Evolutionary conservation across 2,329 filamentous ascomycete genomes (phyloP).

Genomic region (Colletotrichum chrysophilum): DNA sequence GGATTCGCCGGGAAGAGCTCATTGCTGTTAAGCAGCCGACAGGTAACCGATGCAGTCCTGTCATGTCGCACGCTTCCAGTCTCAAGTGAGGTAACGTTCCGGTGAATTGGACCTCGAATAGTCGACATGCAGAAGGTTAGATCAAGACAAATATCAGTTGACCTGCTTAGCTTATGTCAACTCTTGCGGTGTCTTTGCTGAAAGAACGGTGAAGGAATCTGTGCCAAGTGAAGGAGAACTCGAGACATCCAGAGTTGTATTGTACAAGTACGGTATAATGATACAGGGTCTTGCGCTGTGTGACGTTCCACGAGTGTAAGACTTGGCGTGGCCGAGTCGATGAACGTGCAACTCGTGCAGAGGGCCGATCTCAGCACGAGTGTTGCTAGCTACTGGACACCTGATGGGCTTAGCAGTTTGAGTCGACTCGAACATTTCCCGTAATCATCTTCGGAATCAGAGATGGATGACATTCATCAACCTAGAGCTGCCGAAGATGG

Average conservation of each 20-base stretch:
- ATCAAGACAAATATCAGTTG: background rate
- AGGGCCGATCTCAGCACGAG: background rate
- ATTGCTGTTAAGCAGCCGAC: background rate
- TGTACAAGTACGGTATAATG: constrained; percentile 3
- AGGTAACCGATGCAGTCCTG: background rate
- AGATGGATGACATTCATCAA: background rate
- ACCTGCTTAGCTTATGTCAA: background rate
- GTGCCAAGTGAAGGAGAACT: background rate
- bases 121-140: background rate
- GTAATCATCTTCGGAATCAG: background rate
- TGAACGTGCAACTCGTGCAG: background rate
- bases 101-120: background rate
- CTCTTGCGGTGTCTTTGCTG: background rate
- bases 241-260: background rate
- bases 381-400: background rate
- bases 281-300: constrained; percentile 7
- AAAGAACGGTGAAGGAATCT: background rate
- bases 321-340: background rate
- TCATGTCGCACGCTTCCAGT: background rate
- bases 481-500: background rate
- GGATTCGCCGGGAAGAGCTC: background rate
- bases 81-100: background rate
- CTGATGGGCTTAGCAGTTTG: background rate
- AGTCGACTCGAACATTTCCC: background rate
- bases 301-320: background rate